These are phyloP conservation scores for Leishmania tarentolae DNA, from an alignment of 208 protist genomes.

Conservation along the genomic window DNA sequence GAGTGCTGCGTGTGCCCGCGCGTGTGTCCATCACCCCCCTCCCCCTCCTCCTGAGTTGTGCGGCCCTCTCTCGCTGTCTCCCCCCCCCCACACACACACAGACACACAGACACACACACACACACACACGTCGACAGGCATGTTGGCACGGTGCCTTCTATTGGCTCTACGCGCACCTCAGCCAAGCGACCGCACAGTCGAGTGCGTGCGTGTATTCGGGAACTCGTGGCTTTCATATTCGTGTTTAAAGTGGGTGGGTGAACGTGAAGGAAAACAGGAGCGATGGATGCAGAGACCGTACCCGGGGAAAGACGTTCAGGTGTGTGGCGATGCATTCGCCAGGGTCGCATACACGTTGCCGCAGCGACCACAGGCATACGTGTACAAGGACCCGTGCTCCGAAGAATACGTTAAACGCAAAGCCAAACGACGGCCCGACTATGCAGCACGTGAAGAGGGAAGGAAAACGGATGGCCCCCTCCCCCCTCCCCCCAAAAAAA, in stretches of 20 bases:
- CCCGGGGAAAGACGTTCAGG: too few species aligned
- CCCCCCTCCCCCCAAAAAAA: too few species aligned
- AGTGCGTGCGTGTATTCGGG: too few species aligned
- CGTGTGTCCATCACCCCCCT: too few species aligned
- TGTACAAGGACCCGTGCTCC: conserved; percentile 7
- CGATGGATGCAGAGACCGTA: not conserved
- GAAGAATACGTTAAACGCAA: not conserved
- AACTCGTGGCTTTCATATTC: not conserved
- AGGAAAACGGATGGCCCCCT: not conserved
- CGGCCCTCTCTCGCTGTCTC: too few species aligned
- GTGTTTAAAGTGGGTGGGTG: not conserved
- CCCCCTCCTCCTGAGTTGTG: not conserved
- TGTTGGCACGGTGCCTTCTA: not conserved
- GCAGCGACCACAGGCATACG: not conserved
- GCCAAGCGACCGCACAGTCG: too few species aligned
- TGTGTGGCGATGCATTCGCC: too few species aligned
- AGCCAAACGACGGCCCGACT: too few species aligned
- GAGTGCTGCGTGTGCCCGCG: not conserved
- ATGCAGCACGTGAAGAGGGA: not conserved
- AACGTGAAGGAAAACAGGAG: too few species aligned
- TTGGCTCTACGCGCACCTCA: not conserved
- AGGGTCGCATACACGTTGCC: too few species aligned
- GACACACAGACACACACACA: too few species aligned
- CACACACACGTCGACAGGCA: not conserved
- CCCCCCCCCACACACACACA: too few species aligned